Percentiles rank a stretch among this genome's conserved stretches.
Evolutionary conservation across 805 yeast genomes (phyloP).

Genomic region (Barnettozyma californica): DNA sequence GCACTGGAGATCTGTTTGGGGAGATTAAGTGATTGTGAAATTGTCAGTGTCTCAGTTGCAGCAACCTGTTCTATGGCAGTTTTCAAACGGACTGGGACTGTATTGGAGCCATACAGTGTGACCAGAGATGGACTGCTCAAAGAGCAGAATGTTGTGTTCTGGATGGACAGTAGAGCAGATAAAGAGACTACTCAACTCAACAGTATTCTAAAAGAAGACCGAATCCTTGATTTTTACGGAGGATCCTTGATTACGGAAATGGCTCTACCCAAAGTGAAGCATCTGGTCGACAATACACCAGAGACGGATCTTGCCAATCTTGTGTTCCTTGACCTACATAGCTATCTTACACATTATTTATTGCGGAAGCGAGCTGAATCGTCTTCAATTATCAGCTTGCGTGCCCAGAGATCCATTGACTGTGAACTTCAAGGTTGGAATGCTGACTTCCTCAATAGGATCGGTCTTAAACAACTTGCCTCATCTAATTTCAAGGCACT

Average conservation of each 20-base stretch:
- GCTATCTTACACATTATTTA: slow-evolving; percentile 29
- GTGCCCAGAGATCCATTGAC: slow-evolving; percentile 40
- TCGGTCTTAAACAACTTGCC: slow-evolving; percentile 18
- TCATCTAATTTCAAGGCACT: slow-evolving; percentile 22
- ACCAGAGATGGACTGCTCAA: slow-evolving; percentile 20
- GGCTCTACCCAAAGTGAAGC: slow-evolving; percentile 49
- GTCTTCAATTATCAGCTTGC: slow-evolving; percentile 3
- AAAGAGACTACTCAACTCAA: slow-evolving; percentile 29
- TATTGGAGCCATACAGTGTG: slow-evolving; percentile 30
- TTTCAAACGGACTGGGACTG: slow-evolving; percentile 19
- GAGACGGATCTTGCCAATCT: slow-evolving; percentile 18
- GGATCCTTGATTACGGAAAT: slow-evolving; percentile 49
- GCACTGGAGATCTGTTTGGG: slow-evolving; percentile 27
- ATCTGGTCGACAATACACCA: slow-evolving; percentile 29
- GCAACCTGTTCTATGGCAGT: slow-evolving; percentile 62
- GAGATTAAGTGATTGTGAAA: slow-evolving; percentile 11
- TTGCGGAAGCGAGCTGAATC: slow-evolving; percentile 5
- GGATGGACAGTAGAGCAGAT: slow-evolving; percentile 53
- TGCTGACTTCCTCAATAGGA: slow-evolving; percentile 18
- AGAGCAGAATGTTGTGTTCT: slow-evolving; percentile 41
- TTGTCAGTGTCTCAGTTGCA: slow-evolving; percentile 35
- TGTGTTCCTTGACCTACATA: slow-evolving; percentile 48
- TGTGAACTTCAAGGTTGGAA: slow-evolving; percentile 57
- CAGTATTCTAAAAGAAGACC: slow-evolving; percentile 10
- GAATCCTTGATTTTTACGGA: slow-evolving; percentile 30